Percentiles rank a stretch among this genome's conserved stretches.
phyloP scores from a whole-genome alignment of 768 basidiomycete species.

The Calocybe indica region DNA sequence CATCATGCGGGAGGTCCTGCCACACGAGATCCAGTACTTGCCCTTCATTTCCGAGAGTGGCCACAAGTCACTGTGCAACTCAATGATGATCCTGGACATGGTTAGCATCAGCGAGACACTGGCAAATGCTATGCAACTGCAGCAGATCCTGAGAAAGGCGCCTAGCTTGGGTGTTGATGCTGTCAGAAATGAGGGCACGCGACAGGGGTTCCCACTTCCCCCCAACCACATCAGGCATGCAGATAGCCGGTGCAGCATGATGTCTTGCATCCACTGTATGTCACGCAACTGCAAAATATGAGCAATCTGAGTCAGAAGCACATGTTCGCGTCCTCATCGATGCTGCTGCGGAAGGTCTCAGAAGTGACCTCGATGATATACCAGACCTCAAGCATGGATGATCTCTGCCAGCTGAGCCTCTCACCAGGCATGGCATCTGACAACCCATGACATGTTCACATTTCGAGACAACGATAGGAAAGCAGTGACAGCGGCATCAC shows the following conservation, averaged over 20 bases:
- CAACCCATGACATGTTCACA: slow-evolving; percentile 22
- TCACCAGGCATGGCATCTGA: too few relatives aligned
- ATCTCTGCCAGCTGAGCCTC: too few relatives aligned
- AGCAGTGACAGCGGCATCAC: slow-evolving; percentile 3
- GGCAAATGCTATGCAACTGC: slow-evolving; percentile 30
- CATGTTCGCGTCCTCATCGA: slow-evolving; percentile 16
- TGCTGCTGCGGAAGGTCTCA: background rate
- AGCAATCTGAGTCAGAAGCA: slow-evolving; percentile 13
- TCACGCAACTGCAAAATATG: slow-evolving; percentile 10
- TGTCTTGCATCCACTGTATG: slow-evolving; percentile 15
- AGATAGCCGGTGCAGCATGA: slow-evolving; percentile 31
- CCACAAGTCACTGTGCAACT: slow-evolving; percentile 14
- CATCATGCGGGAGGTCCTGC: slow-evolving; percentile 36
- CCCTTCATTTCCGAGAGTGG: slow-evolving; percentile 29
- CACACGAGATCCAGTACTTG: slow-evolving; percentile 41
- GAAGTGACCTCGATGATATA: too few relatives aligned
- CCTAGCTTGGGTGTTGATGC: slow-evolving; percentile 44
- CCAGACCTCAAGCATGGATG: too few relatives aligned
- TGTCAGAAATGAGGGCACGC: slow-evolving; percentile 18
- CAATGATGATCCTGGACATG: slow-evolving; percentile 35
- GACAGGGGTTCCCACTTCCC: slow-evolving; percentile 3
- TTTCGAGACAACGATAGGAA: slow-evolving; percentile 9
- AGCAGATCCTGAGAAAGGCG: slow-evolving; percentile 19
- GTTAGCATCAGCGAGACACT: slow-evolving; percentile 63
- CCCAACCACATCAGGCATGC: slow-evolving; percentile 8